These are phyloP conservation scores for Hypericum androsaemum DNA, from an alignment of 345 rosid genomes.

Conservation along the genomic window DNA sequence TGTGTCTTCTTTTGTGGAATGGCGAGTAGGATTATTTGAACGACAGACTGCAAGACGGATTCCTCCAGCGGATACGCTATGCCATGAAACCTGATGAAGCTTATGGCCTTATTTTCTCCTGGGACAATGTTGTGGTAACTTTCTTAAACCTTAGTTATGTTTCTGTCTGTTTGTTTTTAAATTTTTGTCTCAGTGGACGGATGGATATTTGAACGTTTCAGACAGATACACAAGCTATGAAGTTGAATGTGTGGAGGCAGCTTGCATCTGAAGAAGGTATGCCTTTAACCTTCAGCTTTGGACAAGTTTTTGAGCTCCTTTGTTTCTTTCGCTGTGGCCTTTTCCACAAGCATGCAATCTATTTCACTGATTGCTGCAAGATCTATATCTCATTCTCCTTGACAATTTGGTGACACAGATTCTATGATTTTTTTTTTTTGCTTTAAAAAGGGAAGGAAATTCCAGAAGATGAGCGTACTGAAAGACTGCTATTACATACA, in stretches of 20 bases:
- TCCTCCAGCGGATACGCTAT: conserved; percentile 80
- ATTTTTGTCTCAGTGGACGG: no score
- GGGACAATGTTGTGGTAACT: conserved; percentile 95
- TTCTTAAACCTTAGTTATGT: conserved; percentile 1
- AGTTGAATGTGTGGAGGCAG: conserved; percentile 86
- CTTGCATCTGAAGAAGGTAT: conserved; percentile 56
- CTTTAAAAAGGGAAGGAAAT: conserved; percentile 54
- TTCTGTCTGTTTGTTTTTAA: no score
- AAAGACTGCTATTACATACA: conserved; percentile 47
- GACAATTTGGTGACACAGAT: background rate
- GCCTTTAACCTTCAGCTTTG: no score
- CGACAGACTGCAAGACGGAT: conserved; percentile 87
- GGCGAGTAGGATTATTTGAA: conserved; percentile 68
- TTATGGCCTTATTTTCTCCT: conserved; percentile 89
- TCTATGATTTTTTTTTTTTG: conserved; percentile 10
- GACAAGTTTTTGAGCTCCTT: no score
- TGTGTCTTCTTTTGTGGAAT: no score
- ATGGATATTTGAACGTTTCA: conserved; percentile 20
- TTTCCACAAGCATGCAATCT: no score
- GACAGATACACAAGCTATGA: conserved; percentile 62
- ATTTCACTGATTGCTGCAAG: no score
- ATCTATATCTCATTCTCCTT: background rate
- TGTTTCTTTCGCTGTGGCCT: no score
- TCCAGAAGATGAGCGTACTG: conserved; percentile 38
- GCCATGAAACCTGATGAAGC: conserved; percentile 99